Evolutionary conservation across 257 asterid species (phyloP).

Genomic region (Gardenia jasminoides): DNA sequence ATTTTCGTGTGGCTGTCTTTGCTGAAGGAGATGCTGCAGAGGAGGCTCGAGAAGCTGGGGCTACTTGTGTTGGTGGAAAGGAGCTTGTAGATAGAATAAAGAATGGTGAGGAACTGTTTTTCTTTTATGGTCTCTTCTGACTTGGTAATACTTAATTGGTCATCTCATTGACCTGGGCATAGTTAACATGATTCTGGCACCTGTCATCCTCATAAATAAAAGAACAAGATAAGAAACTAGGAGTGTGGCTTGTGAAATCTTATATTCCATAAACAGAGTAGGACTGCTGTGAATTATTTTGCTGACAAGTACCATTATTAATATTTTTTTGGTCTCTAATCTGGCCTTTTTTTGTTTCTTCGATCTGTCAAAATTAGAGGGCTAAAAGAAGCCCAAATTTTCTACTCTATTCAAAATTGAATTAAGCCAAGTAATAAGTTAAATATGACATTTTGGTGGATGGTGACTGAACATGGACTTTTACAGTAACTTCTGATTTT

Average conservation of each 20-base stretch:
- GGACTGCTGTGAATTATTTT: not conserved
- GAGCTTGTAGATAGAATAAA: conserved; percentile 75
- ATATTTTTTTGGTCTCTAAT: not conserved
- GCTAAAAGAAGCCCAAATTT: not conserved
- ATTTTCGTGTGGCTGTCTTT: conserved; percentile 78
- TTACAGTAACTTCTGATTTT: not conserved
- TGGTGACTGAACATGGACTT: not conserved
- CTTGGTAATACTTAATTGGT: not conserved
- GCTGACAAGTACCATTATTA: not conserved
- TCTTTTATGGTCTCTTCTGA: not conserved
- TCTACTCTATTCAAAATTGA: not conserved
- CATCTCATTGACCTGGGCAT: not conserved
- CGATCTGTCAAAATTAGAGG: not conserved
- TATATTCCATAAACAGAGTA: not conserved
- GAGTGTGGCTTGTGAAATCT: not conserved
- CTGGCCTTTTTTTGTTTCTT: not conserved
- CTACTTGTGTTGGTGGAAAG: conserved; percentile 90
- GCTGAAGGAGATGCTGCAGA: conserved; percentile 99
- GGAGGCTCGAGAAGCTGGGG: conserved; percentile 95
- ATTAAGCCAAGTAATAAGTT: not conserved
- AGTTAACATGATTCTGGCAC: not conserved
- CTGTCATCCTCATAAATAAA: not conserved
- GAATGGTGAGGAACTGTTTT: conserved; percentile 44
- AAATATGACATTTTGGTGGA: not conserved
- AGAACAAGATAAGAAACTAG: not conserved